Conservation (phyloP, 2,329 filamentous ascomycete genomes). For the Colletotrichum lindemuthianum region DNA sequence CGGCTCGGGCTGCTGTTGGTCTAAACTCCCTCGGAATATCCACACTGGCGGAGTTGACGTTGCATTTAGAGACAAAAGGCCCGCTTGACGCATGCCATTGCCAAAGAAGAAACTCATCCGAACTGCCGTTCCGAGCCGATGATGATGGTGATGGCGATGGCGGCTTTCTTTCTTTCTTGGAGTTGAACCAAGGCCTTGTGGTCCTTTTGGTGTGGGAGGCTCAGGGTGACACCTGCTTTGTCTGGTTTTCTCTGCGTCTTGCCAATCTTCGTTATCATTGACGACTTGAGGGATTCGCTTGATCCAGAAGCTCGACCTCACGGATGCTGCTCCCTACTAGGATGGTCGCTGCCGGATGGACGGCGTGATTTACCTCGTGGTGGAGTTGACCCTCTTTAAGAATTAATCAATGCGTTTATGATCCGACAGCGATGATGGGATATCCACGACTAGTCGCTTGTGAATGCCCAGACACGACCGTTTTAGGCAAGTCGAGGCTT, state of each 20-base stretch:
- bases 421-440: conserved; percentile 6
- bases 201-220: background rate
- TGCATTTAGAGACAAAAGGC: conserved; percentile 10
- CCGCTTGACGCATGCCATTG: conserved; percentile 20
- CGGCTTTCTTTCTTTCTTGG: too few species aligned
- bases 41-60: conserved; percentile 19
- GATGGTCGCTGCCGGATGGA: background rate
- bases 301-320: background rate
- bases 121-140: conserved; percentile 5
- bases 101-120: conserved; percentile 23
- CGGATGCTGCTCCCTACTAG: background rate
- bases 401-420: background rate
- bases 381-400: background rate
- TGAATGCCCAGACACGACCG: conserved; percentile 7
- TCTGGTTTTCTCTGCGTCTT: conserved; percentile 10
- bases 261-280: conserved; percentile 23
- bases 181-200: conserved; percentile 4
- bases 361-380: background rate
- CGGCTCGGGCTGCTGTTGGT: conserved; percentile 13
- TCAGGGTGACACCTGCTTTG: conserved; percentile 18
- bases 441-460: conserved; percentile 2
- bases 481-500: conserved; percentile 21
- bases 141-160: background rate
- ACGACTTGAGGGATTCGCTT: background rate
- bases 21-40: conserved; percentile 11